Evolutionary conservation across 495 filamentous ascomycete species (phyloP).

Genomic region (Hypoxylon perforatum): DNA sequence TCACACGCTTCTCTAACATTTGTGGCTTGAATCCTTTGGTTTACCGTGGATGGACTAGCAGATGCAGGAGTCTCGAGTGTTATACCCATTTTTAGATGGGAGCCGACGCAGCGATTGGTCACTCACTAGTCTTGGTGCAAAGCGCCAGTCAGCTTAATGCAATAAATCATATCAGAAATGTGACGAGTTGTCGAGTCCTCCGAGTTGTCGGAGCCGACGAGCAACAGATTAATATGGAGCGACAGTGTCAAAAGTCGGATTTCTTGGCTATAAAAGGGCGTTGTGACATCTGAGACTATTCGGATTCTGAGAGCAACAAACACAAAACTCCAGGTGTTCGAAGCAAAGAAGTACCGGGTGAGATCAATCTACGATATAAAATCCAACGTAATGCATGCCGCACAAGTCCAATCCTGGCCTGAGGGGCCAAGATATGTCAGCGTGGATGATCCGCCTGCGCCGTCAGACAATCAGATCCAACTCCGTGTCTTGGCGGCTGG

Average conservation of each 20-base stretch:
- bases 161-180: neutral
- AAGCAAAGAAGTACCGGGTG: too few relatives aligned
- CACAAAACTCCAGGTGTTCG: too few relatives aligned
- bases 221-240: too few relatives aligned
- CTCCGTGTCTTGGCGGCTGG: slow-evolving; percentile 52
- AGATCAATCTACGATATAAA: neutral
- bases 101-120: slow-evolving; percentile 8
- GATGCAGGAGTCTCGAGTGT: slow-evolving; percentile 4
- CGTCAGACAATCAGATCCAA: slow-evolving; percentile 40
- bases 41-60: neutral
- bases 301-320: too few relatives aligned
- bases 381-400: slow-evolving; percentile 29
- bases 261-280: too few relatives aligned
- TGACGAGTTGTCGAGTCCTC: too few relatives aligned
- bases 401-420: slow-evolving; percentile 43
- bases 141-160: slow-evolving; percentile 4
- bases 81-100: slow-evolving; percentile 14
- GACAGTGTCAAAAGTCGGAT: too few relatives aligned
- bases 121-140: neutral
- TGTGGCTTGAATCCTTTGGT: neutral
- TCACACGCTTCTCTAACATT: neutral
- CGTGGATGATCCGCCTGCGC: slow-evolving; percentile 38
- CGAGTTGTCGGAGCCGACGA: too few relatives aligned
- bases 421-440: slow-evolving; percentile 36
- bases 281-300: too few relatives aligned